Evolutionary conservation across 2,329 filamentous ascomycete species (phyloP).

Genomic region (Annulohypoxylon truncatum): DNA sequence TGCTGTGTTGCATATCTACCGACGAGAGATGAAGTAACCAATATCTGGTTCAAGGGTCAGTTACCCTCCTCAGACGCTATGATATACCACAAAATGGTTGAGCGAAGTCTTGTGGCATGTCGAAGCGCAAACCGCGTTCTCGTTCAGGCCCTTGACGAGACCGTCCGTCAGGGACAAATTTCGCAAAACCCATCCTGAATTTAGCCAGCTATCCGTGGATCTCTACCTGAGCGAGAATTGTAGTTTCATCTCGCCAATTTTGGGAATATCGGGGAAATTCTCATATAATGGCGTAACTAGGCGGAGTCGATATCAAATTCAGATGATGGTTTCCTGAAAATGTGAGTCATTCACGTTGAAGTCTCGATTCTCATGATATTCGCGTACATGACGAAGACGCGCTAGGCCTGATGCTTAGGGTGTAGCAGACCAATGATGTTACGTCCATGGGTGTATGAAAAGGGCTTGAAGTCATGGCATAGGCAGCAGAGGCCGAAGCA

Average conservation of each 20-base stretch:
- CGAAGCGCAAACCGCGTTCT: constrained; percentile 58
- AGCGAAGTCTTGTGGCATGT: constrained; percentile 57
- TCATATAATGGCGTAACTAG: not conserved
- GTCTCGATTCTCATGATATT: constrained; percentile 2
- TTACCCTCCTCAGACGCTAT: constrained; percentile 58
- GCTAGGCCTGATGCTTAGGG: not conserved
- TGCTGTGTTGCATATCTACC: constrained; percentile 93
- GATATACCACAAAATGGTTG: constrained; percentile 56
- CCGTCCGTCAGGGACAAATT: constrained; percentile 46
- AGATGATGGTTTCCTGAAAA: not conserved
- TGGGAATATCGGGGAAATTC: not conserved
- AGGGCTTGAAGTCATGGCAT: not conserved
- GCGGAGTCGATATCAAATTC: not conserved
- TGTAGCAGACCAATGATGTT: not conserved
- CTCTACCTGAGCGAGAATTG: not conserved
- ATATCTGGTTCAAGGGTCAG: constrained; percentile 90
- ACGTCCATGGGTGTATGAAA: not conserved
- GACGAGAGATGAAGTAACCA: constrained; percentile 88
- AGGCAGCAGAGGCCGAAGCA: not conserved
- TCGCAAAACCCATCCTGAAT: constrained; percentile 44
- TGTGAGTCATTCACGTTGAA: not conserved
- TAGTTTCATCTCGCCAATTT: not conserved
- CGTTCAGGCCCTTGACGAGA: constrained; percentile 54
- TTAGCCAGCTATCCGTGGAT: not conserved
- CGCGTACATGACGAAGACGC: not conserved